phyloP scores from a whole-genome alignment of 305 asterid species.

The Fraxinus albicans region DNA sequence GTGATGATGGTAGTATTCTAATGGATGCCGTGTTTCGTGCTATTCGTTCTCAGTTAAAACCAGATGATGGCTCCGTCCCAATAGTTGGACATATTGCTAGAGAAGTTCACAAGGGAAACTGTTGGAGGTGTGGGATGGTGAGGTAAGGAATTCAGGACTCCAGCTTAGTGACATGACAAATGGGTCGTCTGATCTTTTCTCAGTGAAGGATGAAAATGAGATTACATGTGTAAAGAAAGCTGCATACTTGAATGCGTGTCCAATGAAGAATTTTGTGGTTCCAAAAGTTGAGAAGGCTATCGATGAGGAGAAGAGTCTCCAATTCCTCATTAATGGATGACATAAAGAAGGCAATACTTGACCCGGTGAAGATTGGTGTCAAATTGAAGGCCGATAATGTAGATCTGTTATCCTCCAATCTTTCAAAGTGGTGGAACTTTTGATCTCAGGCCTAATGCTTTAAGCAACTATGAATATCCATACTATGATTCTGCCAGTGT shows the following conservation, averaged over 20 bases:
- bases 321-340: slow-evolving; percentile 64
- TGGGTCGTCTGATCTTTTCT: slow-evolving; percentile 63
- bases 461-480: slow-evolving; percentile 57
- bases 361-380: slow-evolving; percentile 56
- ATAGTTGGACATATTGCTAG: slow-evolving; percentile 52
- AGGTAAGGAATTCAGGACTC: slow-evolving; percentile 48
- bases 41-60: slow-evolving; percentile 35
- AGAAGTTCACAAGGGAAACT: slow-evolving; percentile 66
- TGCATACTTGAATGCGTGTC: slow-evolving; percentile 61
- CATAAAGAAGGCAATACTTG: slow-evolving; percentile 67
- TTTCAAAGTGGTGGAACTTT: slow-evolving; percentile 80
- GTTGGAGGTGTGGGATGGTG: slow-evolving; percentile 55
- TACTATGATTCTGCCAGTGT: slow-evolving; percentile 63
- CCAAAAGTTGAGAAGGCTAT: slow-evolving; percentile 64
- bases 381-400: slow-evolving; percentile 74
- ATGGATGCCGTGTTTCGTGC: slow-evolving; percentile 50
- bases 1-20: slow-evolving; percentile 50
- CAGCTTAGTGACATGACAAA: slow-evolving; percentile 53
- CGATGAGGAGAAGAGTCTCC: slow-evolving; percentile 66
- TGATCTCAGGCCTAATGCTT: slow-evolving; percentile 71
- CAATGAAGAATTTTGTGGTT: slow-evolving; percentile 68
- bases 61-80: slow-evolving; percentile 30
- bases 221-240: slow-evolving; percentile 61
- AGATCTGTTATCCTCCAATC: slow-evolving; percentile 77
- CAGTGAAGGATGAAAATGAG: slow-evolving; percentile 59